A percentile compares a stretch with the other conserved stretches of the same genome.
Conservation (phyloP, 805 yeast genomes). For the Yarrowia deformans region DNA sequence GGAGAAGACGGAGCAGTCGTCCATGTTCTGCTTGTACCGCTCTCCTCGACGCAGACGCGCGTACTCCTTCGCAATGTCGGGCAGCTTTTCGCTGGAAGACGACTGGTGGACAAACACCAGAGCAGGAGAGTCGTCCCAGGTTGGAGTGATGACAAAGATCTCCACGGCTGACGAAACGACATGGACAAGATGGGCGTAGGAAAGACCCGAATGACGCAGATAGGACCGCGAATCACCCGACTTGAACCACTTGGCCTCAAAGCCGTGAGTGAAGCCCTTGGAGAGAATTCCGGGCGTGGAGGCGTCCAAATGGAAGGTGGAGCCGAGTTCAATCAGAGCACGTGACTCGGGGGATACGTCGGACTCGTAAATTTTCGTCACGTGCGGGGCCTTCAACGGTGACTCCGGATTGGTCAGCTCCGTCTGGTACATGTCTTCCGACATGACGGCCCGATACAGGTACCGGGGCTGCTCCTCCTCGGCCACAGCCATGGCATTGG, state of each 20-base stretch:
- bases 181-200: slow-evolving; percentile 27
- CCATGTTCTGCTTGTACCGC: slow-evolving; percentile 8
- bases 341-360: slow-evolving; percentile 72
- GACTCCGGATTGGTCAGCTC: slow-evolving; percentile 67
- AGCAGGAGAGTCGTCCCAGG: slow-evolving; percentile 26
- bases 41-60: slow-evolving; percentile 1
- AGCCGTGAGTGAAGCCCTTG: slow-evolving; percentile 84
- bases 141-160: slow-evolving; percentile 21
- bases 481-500: slow-evolving; percentile 67
- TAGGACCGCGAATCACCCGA: slow-evolving; percentile 6
- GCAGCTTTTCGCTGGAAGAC: slow-evolving; percentile 25
- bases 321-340: slow-evolving; percentile 80
- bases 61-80: slow-evolving; percentile 29
- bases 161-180: slow-evolving; percentile 43
- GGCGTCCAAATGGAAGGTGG: slow-evolving; percentile 72
- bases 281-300: slow-evolving; percentile 83
- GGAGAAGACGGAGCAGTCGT: slow-evolving; percentile 9
- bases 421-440: slow-evolving; percentile 65
- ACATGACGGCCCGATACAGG: slow-evolving; percentile 70
- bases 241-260: slow-evolving; percentile 65
- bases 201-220: slow-evolving; percentile 1
- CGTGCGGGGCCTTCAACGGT: slow-evolving; percentile 64
- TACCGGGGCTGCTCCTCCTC: slow-evolving; percentile 61
- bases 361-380: slow-evolving; percentile 79
- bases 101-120: slow-evolving; percentile 24